Percentiles rank a stretch among this genome's conserved stretches.
phyloP scores from a whole-genome alignment of 2,329 filamentous ascomycete species.

The Talaromyces rugulosus region DNA sequence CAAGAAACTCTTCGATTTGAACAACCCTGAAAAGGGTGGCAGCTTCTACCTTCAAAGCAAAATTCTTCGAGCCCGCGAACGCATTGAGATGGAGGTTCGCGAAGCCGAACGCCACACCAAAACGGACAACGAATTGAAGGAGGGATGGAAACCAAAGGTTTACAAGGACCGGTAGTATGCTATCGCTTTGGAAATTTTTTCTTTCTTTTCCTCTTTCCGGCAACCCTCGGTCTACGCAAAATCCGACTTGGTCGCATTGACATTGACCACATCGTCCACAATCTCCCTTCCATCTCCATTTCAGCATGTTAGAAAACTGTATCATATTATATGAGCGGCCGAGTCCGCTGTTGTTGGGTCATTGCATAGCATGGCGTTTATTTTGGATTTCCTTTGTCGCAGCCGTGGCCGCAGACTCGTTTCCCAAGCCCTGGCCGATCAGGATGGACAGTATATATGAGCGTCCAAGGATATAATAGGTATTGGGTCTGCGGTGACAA shows the following conservation, averaged over 20 bases:
- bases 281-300: constrained; percentile 12
- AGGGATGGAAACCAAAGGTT: constrained; percentile 91
- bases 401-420: constrained; percentile 12
- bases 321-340: constrained; percentile 11
- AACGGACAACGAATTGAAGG: constrained; percentile 71
- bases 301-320: constrained; percentile 13
- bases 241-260: constrained; percentile 1
- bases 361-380: constrained; percentile 41
- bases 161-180: constrained; percentile 71
- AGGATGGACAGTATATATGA: not conserved
- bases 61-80: constrained; percentile 81
- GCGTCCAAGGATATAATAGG: not conserved
- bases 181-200: not conserved
- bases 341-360: constrained; percentile 14
- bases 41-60: constrained; percentile 99
- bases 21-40: constrained; percentile 91
- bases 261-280: constrained; percentile 1
- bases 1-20: constrained; percentile 90
- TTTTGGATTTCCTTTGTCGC: constrained; percentile 14
- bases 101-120: constrained; percentile 66
- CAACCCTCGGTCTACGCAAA: not conserved
- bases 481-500: not conserved
- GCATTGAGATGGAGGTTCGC: constrained; percentile 81
- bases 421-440: not conserved
- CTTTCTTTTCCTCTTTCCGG: not conserved